Evolutionary conservation across 2,329 filamentous ascomycete species (phyloP).

Genomic region (Chlorencoelia australis): DNA sequence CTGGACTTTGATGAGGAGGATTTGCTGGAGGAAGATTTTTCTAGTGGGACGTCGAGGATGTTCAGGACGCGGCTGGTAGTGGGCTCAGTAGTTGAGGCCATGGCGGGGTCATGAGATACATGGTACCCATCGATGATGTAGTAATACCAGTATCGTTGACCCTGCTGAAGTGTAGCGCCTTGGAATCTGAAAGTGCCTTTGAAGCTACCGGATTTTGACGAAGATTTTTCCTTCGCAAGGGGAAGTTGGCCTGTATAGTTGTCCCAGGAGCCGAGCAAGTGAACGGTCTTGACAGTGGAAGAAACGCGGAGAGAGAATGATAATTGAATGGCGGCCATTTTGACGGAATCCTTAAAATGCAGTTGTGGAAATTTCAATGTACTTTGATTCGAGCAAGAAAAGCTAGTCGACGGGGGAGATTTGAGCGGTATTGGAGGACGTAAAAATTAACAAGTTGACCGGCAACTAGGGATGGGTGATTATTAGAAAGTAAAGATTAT

Average conservation of each 20-base stretch:
- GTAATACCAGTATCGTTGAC: slow-evolving; percentile 99
- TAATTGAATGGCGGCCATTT: slow-evolving; percentile 85
- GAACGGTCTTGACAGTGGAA: slow-evolving; percentile 92
- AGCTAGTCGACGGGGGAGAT: slow-evolving; percentile 24
- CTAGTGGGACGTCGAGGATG: slow-evolving; percentile 77
- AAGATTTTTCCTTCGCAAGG: slow-evolving; percentile 75
- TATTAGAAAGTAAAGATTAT: slow-evolving; percentile 27
- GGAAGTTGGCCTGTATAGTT: slow-evolving; percentile 91
- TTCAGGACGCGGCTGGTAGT: slow-evolving; percentile 96
- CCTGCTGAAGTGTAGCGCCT: slow-evolving; percentile 72
- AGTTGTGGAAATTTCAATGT: slow-evolving; percentile 17
- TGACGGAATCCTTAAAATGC: slow-evolving; percentile 30
- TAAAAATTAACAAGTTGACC: slow-evolving; percentile 47
- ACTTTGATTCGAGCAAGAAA: slow-evolving; percentile 32
- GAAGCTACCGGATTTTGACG: slow-evolving; percentile 84
- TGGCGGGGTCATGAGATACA: slow-evolving; percentile 89
- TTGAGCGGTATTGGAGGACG: slow-evolving; percentile 27
- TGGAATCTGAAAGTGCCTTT: slow-evolving; percentile 96
- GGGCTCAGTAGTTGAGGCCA: slow-evolving; percentile 82
- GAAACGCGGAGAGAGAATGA: slow-evolving; percentile 95
- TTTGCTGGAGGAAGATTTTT: slow-evolving; percentile 38
- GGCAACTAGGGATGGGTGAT: slow-evolving; percentile 34
- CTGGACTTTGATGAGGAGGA: slow-evolving; percentile 31
- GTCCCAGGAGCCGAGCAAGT: slow-evolving; percentile 97
- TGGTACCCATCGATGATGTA: slow-evolving; percentile 99